A percentile compares a stretch with the other conserved stretches of the same genome.
These are phyloP conservation scores for Alternaria triticina DNA, from an alignment of 2,329 filamentous ascomycete genomes.

Conservation along the genomic window DNA sequence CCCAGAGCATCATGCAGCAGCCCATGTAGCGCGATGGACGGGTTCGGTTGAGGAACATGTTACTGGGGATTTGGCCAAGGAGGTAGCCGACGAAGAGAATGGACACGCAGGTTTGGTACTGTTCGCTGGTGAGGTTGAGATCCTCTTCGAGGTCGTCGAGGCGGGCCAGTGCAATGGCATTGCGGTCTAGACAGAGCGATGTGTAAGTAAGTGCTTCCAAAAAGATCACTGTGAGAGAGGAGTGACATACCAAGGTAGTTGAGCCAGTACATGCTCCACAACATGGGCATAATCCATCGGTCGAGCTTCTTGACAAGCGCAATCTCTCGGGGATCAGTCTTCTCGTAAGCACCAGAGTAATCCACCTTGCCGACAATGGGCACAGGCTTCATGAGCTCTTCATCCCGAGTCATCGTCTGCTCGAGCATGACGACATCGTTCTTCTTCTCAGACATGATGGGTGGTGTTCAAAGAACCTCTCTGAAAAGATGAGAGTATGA, in stretches of 20 bases:
- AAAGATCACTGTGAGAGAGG: constrained; percentile 19
- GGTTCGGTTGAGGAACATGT: constrained; percentile 47
- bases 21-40: constrained; percentile 35
- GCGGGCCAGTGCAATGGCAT: constrained; percentile 69
- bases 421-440: constrained; percentile 37
- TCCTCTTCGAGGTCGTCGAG: constrained; percentile 67
- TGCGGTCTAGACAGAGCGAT: constrained; percentile 54
- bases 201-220: constrained; percentile 38
- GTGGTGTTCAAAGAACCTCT: not conserved
- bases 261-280: constrained; percentile 33
- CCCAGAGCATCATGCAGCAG: constrained; percentile 50
- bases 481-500: not conserved
- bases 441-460: constrained; percentile 32
- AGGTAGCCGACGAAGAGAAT: constrained; percentile 45
- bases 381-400: constrained; percentile 29
- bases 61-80: constrained; percentile 41
- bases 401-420: constrained; percentile 28
- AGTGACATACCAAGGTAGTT: constrained; percentile 10
- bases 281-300: constrained; percentile 35
- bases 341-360: constrained; percentile 44
- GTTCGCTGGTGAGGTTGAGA: constrained; percentile 45
- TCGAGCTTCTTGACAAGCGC: constrained; percentile 43
- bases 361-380: constrained; percentile 36
- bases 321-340: constrained; percentile 44
- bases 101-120: constrained; percentile 34